Evolutionary conservation across 257 asterid species (phyloP).

Genomic region (Nicotiana attenuata): DNA sequence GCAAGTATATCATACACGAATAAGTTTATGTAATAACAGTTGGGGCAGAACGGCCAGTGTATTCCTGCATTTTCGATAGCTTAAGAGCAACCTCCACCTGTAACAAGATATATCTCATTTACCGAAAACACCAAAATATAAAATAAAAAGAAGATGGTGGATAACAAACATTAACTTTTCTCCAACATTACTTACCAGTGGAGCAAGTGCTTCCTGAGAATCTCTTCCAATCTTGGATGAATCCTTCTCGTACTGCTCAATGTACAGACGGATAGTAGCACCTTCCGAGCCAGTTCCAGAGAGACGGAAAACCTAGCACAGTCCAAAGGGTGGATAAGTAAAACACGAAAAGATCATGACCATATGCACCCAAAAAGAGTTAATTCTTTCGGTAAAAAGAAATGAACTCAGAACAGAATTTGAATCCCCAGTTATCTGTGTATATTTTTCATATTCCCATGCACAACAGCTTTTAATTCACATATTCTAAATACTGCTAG

Average conservation of each 20-base stretch:
- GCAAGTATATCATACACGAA: background rate
- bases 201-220: conserved; percentile 83
- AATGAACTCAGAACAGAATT: background rate
- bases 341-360: background rate
- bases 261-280: conserved; percentile 92
- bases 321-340: background rate
- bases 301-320: conserved; percentile 84
- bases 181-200: conserved; percentile 44
- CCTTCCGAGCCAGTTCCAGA: conserved; percentile 99
- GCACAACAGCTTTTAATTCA: background rate
- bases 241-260: conserved; percentile 89
- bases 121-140: background rate
- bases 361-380: background rate
- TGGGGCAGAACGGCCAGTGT: conserved; percentile 88
- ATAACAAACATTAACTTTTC: background rate
- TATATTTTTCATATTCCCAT: background rate
- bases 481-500: background rate
- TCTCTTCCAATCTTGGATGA: conserved; percentile 79
- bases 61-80: conserved; percentile 86
- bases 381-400: background rate
- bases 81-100: conserved; percentile 94
- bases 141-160: background rate
- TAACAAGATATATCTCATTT: background rate
- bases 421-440: background rate
- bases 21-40: conserved; percentile 71